A percentile compares a stretch with the other conserved stretches of the same genome.
Conservation (phyloP, 257 asterid species). For the Salvia miltiorrhiza region DNA sequence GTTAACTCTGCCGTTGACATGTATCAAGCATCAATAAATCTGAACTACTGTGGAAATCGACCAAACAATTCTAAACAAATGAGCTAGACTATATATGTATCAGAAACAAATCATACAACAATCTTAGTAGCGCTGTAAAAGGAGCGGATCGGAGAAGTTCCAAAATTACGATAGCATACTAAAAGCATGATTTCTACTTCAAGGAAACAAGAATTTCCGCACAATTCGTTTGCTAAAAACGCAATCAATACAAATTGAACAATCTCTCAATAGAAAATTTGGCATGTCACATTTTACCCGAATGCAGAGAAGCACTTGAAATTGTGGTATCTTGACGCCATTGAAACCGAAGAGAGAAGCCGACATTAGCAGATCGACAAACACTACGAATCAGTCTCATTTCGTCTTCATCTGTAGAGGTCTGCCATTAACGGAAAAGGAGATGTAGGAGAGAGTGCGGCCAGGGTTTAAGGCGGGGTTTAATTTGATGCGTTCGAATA, state of each 20-base stretch:
- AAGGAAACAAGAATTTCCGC: not conserved
- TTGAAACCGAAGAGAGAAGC: slow-evolving; percentile 31
- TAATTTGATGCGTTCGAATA: not conserved
- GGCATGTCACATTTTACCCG: slow-evolving; percentile 16
- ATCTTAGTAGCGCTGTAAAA: not conserved
- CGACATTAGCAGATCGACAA: slow-evolving; percentile 22
- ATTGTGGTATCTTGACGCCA: slow-evolving; percentile 12
- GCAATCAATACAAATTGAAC: not conserved
- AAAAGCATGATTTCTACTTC: not conserved
- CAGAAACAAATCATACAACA: not conserved
- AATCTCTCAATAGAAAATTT: not conserved
- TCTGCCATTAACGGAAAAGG: not conserved
- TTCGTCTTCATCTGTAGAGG: not conserved
- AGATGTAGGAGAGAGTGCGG: not conserved
- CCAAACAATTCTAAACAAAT: not conserved
- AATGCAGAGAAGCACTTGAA: slow-evolving; percentile 17
- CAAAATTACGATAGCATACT: not conserved
- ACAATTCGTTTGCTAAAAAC: not conserved
- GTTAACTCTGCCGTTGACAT: slow-evolving; percentile 26
- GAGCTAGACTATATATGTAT: not conserved
- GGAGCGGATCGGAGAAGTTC: not conserved
- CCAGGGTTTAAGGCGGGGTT: not conserved
- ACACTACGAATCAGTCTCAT: slow-evolving; percentile 33
- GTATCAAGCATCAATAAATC: slow-evolving; percentile 10
- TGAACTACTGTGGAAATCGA: not conserved